These are phyloP conservation scores for Acer campestre DNA, from an alignment of 345 rosid species.

Conservation along the genomic window DNA sequence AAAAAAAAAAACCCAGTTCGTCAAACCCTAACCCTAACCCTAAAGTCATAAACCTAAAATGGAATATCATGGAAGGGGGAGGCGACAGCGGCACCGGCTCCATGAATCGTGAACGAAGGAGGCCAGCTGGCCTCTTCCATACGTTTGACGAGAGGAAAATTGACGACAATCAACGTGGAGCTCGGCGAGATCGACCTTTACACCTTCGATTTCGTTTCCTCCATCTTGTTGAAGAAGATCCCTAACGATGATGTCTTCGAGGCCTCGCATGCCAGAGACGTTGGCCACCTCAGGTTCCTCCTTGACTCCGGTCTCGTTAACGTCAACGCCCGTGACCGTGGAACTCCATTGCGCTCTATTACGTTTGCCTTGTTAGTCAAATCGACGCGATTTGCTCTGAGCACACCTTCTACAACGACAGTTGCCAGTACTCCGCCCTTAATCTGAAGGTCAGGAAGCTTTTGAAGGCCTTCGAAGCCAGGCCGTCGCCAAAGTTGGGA, in stretches of 20 bases:
- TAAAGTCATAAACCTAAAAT: too few species aligned
- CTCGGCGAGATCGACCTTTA: slow-evolving; percentile 64
- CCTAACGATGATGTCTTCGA: slow-evolving; percentile 90
- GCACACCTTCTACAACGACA: slow-evolving; percentile 88
- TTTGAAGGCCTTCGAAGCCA: slow-evolving; percentile 92
- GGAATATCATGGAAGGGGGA: too few species aligned
- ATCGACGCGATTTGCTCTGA: slow-evolving; percentile 92
- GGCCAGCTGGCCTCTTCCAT: too few species aligned
- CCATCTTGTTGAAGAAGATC: slow-evolving; percentile 72
- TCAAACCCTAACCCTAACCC: too few species aligned
- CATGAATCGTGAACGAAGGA: too few species aligned
- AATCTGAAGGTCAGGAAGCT: slow-evolving; percentile 56
- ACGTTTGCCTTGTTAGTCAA: slow-evolving; percentile 89
- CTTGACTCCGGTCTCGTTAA: slow-evolving; percentile 80
- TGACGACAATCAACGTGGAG: slow-evolving; percentile 53
- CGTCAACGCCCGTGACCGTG: slow-evolving; percentile 95
- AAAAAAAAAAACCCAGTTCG: too few species aligned
- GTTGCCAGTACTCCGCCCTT: slow-evolving; percentile 75
- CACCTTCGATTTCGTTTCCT: slow-evolving; percentile 70
- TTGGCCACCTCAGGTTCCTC: slow-evolving; percentile 75
- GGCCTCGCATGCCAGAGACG: slow-evolving; percentile 94
- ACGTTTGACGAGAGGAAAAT: slow-evolving; percentile 15
- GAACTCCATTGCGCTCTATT: slow-evolving; percentile 93
- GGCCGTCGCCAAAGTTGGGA: slow-evolving; percentile 73
- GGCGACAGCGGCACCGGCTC: too few species aligned